Percentiles rank a stretch among this genome's conserved stretches.
Conservation (phyloP, 352 stramenopile genomes). For the Phytophthora boehmeriae region DNA sequence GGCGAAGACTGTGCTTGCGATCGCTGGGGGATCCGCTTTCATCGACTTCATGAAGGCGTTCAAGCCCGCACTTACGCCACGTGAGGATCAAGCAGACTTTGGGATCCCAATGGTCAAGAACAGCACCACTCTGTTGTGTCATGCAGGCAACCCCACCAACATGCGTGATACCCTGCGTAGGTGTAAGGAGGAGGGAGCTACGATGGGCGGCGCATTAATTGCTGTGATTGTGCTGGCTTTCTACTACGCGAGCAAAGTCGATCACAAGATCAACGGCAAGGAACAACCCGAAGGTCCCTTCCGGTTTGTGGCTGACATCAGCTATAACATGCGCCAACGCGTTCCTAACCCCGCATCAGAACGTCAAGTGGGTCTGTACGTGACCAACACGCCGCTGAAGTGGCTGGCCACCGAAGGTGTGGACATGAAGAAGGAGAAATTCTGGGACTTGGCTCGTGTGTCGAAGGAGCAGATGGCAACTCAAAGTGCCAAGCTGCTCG, state of each 20-base stretch:
- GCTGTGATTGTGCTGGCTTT: constrained; percentile 35
- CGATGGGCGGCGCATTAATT: constrained; percentile 32
- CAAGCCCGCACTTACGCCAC: constrained; percentile 18
- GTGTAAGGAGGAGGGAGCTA: constrained; percentile 34
- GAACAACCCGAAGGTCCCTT: constrained; percentile 12
- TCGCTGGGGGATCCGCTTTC: constrained; percentile 13
- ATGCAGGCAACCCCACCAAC: constrained; percentile 22
- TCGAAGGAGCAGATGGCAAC: constrained; percentile 20
- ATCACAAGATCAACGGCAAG: background rate
- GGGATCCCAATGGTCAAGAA: constrained; percentile 29
- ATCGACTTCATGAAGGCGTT: constrained; percentile 42
- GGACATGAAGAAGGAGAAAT: constrained; percentile 16
- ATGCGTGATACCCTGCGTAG: constrained; percentile 29
- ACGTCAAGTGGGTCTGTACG: constrained; percentile 39
- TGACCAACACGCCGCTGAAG: constrained; percentile 31
- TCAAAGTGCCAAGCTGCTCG: constrained; percentile 25
- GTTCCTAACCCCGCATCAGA: constrained; percentile 6
- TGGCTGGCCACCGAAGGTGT: constrained; percentile 39
- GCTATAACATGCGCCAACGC: constrained; percentile 32
- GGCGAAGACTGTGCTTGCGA: constrained; percentile 6
- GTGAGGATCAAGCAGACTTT: constrained; percentile 32
- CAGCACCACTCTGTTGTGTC: constrained; percentile 35
- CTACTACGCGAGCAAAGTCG: constrained; percentile 21
- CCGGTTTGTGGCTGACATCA: constrained; percentile 36
- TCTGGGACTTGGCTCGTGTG: constrained; percentile 41